phyloP scores from a whole-genome alignment of 768 basidiomycete species.

The Suillus weaverae region DNA sequence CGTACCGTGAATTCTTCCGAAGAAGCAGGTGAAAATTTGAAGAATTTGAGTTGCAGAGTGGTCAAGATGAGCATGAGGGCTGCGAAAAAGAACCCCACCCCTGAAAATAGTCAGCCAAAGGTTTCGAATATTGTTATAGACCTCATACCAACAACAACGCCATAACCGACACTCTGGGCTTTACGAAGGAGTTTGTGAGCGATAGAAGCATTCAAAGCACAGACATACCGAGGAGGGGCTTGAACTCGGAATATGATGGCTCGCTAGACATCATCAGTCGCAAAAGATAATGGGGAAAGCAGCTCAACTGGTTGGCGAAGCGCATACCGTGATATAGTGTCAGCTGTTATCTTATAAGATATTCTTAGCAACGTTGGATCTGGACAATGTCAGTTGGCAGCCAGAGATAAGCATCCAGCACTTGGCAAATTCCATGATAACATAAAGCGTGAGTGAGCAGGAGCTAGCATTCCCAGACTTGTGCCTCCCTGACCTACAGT shows the following conservation, averaged over 20 bases:
- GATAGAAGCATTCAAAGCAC: not conserved
- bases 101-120: slow-evolving; percentile 20
- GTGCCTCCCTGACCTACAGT: not conserved
- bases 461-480: not conserved
- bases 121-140: not conserved
- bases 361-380: not conserved
- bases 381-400: not conserved
- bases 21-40: slow-evolving; percentile 43
- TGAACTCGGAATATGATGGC: slow-evolving; percentile 36
- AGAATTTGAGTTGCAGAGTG: slow-evolving; percentile 46
- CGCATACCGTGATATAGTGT: not conserved
- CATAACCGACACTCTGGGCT: slow-evolving; percentile 50
- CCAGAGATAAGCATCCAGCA: not conserved
- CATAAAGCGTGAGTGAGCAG: not conserved
- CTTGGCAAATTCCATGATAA: not conserved
- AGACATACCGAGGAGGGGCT: slow-evolving; percentile 38
- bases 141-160: slow-evolving; percentile 45
- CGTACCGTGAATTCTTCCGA: slow-evolving; percentile 52
- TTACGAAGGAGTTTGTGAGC: not conserved
- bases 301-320: not conserved
- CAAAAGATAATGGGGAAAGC: not conserved
- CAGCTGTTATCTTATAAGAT: not conserved
- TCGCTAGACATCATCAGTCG: slow-evolving; percentile 17
- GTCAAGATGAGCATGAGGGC: slow-evolving; percentile 47
- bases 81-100: slow-evolving; percentile 53